Evolutionary conservation across 441 rosid genomes (phyloP).

Genomic region (Macaranga tanarius): DNA sequence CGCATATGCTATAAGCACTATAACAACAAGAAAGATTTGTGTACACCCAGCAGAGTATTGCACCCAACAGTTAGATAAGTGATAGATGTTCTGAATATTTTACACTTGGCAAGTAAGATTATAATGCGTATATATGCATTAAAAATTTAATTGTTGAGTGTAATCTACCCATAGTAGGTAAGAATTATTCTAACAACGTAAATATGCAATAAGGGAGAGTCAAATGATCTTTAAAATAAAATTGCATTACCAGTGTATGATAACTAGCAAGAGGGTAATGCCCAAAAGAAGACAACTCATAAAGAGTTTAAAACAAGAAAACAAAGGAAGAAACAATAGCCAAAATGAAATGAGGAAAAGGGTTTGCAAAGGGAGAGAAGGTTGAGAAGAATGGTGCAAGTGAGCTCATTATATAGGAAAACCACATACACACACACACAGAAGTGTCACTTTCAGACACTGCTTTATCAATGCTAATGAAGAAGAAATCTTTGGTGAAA

Average conservation of each 20-base stretch:
- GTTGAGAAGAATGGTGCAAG: constrained; percentile 10
- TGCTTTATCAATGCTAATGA: constrained; percentile 11
- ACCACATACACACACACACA: neutral
- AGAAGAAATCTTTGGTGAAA: constrained; percentile 20
- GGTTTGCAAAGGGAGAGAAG: neutral
- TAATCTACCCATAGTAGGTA: no score
- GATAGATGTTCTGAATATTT: no score
- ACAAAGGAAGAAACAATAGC: neutral
- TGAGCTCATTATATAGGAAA: constrained; percentile 31
- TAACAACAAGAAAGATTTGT: neutral
- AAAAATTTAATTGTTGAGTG: no score
- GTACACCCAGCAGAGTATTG: no score
- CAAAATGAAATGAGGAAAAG: neutral
- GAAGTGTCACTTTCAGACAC: constrained; percentile 24
- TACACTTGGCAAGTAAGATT: no score
- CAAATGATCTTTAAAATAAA: no score
- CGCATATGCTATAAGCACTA: neutral
- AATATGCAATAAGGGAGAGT: neutral
- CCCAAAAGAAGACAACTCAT: neutral
- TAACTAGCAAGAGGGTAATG: neutral
- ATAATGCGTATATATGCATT: no score
- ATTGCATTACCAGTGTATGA: neutral
- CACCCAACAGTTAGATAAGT: no score
- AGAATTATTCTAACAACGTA: no score
- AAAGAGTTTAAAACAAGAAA: neutral